Evolutionary conservation across 441 rosid species (phyloP), one percentile per base, ranked within the genome.

Genomic region (Rhodomyrtus psidioides): DNA sequence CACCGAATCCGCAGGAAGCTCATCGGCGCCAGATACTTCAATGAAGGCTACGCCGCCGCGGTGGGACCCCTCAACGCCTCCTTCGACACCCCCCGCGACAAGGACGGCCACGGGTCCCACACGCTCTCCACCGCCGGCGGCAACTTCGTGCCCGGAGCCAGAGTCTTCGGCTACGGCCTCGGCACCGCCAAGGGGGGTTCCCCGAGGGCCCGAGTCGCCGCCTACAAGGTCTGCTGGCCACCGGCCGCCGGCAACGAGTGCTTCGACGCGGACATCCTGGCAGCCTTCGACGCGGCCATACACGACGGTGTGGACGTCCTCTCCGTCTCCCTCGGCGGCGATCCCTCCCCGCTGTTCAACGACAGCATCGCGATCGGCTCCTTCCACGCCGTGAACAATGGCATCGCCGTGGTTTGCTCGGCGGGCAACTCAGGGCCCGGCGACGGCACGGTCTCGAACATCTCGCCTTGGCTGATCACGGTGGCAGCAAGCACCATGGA

Each of bases 141-240:
- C 17, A 86, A 87, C 81, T 93, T 93, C 19, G 98, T 94, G 3
- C 56, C 91, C 6, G 91, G 90, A 1, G 96, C 93, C 9, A 92
- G 86, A 84, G 88, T 93, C 57, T 86, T 92, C 3, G 95, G 95
- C 49, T 91, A 88, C 23, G 97, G 96, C 55, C 87, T 88, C 46
- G 98, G 98, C 53, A 94, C 95, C 0, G 95, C 95, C 3, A 94
- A 92, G 84, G 98, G 98, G n/a, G 99, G 98, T 6, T 94, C 97
- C 2, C 99, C 99, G 0, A 89, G 90, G 9, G 95, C 99, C 0
- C 88, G 96, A 65, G 95, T 95, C 17, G 98, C 97, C 9, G 92
- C 97, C 6, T 96, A 96, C 91, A 96, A 95, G 87, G 97, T 93
- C 3, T 96, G 98, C 88, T 95, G 95, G 95, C 92, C 94, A 0